Evolutionary conservation across 306 rosid species (phyloP).

Genomic region (Hippophae gyantsensis): DNA sequence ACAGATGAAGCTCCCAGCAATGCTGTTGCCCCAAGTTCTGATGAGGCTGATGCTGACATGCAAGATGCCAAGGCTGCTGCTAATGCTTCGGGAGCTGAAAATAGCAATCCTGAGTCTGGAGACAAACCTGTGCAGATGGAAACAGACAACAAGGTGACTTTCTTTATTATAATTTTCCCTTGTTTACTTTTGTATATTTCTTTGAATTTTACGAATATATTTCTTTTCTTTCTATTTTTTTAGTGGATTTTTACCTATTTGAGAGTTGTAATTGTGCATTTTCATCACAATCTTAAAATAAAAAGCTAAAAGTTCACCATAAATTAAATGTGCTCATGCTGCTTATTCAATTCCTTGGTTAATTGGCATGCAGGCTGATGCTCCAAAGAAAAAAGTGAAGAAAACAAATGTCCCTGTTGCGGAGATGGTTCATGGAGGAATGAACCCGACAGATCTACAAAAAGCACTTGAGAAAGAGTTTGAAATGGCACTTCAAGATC

Average conservation of each 20-base stretch:
- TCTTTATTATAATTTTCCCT: neutral
- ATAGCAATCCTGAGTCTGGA: conserved; percentile 52
- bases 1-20: conserved; percentile 58
- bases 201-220: no score
- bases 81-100: conserved; percentile 43
- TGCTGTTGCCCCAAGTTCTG: conserved; percentile 33
- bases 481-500: conserved; percentile 98
- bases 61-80: conserved; percentile 57
- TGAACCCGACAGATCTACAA: conserved; percentile 50
- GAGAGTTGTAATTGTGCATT: no score
- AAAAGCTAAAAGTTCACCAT: no score
- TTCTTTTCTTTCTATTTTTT: no score
- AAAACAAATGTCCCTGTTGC: conserved; percentile 53
- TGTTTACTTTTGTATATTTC: neutral
- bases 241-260: no score
- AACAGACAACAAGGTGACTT: conserved; percentile 62
- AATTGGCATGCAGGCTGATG: conserved; percentile 37
- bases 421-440: conserved; percentile 73
- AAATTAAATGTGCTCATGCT: neutral
- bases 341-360: neutral
- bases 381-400: conserved; percentile 81
- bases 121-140: conserved; percentile 84
- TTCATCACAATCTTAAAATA: no score
- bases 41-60: conserved; percentile 57
- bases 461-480: conserved; percentile 83